Evolutionary conservation across 2,329 filamentous ascomycete species (phyloP).

Genomic region (Ophiostoma pallidulum): DNA sequence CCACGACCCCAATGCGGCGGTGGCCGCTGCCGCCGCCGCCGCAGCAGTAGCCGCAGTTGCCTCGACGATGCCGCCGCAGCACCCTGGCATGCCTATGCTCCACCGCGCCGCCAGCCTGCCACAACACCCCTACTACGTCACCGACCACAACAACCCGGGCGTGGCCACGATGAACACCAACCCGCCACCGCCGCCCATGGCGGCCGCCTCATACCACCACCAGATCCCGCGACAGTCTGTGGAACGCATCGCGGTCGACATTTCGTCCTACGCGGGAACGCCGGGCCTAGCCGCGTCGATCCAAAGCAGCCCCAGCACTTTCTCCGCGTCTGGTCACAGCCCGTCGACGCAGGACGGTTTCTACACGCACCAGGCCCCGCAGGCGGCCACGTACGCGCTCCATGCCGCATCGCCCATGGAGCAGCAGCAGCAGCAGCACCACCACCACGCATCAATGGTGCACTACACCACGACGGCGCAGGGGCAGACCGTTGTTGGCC

Average conservation of each 20-base stretch:
- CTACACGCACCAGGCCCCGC: constrained; percentile 47
- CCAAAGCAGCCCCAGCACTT: constrained; percentile 52
- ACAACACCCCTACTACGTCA: constrained; percentile 44
- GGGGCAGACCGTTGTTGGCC: too few relatives aligned
- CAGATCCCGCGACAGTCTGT: constrained; percentile 42
- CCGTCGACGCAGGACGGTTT: constrained; percentile 44
- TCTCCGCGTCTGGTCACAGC: constrained; percentile 44
- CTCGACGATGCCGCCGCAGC: constrained; percentile 17
- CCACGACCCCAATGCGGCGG: constrained; percentile 27
- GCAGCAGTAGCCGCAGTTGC: constrained; percentile 8
- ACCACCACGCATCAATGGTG: constrained; percentile 27
- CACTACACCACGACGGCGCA: constrained; percentile 33
- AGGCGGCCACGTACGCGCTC: constrained; percentile 38
- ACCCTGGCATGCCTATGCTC: constrained; percentile 37
- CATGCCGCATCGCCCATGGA: constrained; percentile 40
- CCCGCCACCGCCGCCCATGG: constrained; percentile 29
- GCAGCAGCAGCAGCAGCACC: too few relatives aligned
- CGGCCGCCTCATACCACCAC: constrained; percentile 29
- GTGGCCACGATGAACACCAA: constrained; percentile 51
- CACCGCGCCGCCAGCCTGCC: constrained; percentile 40
- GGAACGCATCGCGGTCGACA: constrained; percentile 38
- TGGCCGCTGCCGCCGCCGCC: not conserved
- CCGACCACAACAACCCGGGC: constrained; percentile 52
- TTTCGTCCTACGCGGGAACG: constrained; percentile 41
- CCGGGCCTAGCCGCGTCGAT: constrained; percentile 38